These are phyloP conservation scores for Amanita thiersii DNA, from an alignment of 768 basidiomycete genomes.

Conservation along the genomic window DNA sequence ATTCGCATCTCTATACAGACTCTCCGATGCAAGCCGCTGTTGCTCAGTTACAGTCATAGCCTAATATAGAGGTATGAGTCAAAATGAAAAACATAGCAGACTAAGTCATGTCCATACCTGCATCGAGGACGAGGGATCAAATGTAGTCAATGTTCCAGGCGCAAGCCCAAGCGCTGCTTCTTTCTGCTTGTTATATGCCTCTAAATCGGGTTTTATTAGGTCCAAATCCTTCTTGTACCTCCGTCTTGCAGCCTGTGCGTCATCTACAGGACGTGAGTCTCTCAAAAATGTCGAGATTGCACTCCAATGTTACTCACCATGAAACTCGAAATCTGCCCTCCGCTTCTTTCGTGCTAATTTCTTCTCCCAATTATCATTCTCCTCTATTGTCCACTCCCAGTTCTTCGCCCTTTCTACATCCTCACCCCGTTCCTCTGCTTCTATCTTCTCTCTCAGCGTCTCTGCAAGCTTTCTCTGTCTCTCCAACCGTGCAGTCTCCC, in stretches of 20 bases:
- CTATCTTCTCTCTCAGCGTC: constrained; percentile 71
- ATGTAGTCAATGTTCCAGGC: constrained; percentile 59
- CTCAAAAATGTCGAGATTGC: constrained; percentile 1
- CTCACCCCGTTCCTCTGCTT: constrained; percentile 88
- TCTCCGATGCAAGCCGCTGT: constrained; percentile 67
- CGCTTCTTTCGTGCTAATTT: constrained; percentile 75
- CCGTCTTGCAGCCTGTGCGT: constrained; percentile 80
- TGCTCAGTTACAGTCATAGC: constrained; percentile 27
- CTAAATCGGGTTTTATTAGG: constrained; percentile 80
- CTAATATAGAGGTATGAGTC: constrained; percentile 41
- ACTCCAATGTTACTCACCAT: constrained; percentile 49
- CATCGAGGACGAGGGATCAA: constrained; percentile 35
- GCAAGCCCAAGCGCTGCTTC: constrained; percentile 72
- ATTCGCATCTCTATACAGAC: constrained; percentile 90
- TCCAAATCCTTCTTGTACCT: constrained; percentile 92
- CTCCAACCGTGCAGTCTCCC: constrained; percentile 80
- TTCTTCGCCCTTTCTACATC: constrained; percentile 87
- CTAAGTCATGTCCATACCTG: constrained; percentile 22
- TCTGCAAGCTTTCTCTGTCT: constrained; percentile 89
- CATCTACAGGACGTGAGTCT: too few species aligned
- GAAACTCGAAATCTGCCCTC: constrained; percentile 85
- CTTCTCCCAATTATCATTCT: constrained; percentile 96
- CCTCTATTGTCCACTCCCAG: constrained; percentile 93
- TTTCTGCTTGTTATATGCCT: constrained; percentile 83
- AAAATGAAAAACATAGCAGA: background rate